These are phyloP conservation scores for Mycena filopes DNA, from an alignment of 768 basidiomycete genomes.

Conservation along the genomic window DNA sequence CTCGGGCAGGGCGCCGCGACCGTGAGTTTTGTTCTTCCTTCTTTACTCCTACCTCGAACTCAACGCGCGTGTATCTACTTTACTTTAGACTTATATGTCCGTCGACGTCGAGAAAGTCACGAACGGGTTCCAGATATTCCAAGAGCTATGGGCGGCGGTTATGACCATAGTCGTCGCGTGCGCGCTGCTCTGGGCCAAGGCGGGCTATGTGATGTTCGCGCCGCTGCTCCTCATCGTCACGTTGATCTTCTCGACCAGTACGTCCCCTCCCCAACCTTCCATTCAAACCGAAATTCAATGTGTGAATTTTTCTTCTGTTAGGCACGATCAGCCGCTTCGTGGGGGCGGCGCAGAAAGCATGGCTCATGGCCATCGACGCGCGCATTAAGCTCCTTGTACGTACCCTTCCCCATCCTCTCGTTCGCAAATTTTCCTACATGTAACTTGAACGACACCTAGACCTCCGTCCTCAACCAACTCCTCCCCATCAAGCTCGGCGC, in stretches of 20 bases:
- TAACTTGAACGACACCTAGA: too few species aligned
- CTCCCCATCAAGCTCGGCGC: conserved; percentile 30
- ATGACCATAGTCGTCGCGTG: conserved; percentile 16
- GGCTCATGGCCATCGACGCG: conserved; percentile 18
- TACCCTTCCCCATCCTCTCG: too few species aligned
- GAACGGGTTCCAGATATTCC: conserved; percentile 9
- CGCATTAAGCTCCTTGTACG: conserved; percentile 25
- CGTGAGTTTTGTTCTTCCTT: too few species aligned
- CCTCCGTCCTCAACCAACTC: conserved; percentile 24
- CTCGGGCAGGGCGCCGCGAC: too few species aligned
- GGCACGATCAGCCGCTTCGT: conserved; percentile 20
- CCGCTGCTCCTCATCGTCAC: conserved; percentile 13
- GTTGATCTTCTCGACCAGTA: conserved; percentile 4
- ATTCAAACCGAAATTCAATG: too few species aligned
- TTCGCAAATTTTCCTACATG: too few species aligned
- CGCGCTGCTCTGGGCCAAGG: conserved; percentile 19
- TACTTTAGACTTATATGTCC: conserved; percentile 27
- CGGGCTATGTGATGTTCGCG: conserved; percentile 18
- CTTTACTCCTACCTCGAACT: too few species aligned
- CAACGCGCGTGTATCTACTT: too few species aligned
- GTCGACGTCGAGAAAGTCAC: conserved; percentile 23
- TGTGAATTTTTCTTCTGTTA: not conserved
- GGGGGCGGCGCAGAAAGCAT: conserved; percentile 11
- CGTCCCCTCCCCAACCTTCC: not conserved
- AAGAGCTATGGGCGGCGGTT: conserved; percentile 19